Evolutionary conservation across 345 rosid genomes (phyloP), one percentile per base, ranked within the genome.

Genomic region (Eucalyptus marginata): DNA sequence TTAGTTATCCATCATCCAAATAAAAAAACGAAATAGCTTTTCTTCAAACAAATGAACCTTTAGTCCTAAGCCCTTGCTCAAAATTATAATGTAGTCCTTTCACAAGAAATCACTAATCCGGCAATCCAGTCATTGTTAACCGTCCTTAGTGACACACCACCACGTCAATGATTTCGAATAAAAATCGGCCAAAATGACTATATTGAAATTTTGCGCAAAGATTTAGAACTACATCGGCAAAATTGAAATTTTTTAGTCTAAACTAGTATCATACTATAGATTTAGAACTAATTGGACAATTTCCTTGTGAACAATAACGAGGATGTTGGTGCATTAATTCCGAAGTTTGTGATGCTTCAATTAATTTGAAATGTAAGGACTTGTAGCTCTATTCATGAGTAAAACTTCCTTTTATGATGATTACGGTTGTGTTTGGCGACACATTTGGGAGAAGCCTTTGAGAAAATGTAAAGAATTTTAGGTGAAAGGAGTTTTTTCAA

Each of bases 101-200:
- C 33, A 12, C 7, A 22, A 9, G 6, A 71, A 18, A 71, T 71
- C 0, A 1, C 13, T 33, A 3, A 17, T 9, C 3, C 2, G 1
- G 0, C 7, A 0, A 0, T 71, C 13, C 2, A 33, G 4, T 33
- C 13, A 71, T 33, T 22, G 1, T 71, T 3, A 16, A 8, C 2
- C 44, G 0, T 31, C 79, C 6, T 68, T 15, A 31, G 79, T 16
- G 79, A 36, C 2, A 31, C 79, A 31, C 24, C 4, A 5, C 12
- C 13, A 71, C 1, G 0, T 71, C 22, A 33, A 18, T 5, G 13
- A 71, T 3, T 17, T 17, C 12, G 2, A 17, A 71, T 5, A 10
- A 71, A 71, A 71, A 71, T 71, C 9, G 4, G 1, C 7, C 12
- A 17, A 10, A 9, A 71, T 17, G 7, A 33, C 2, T 71, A 2